Conservation (phyloP, 1,284 basidiomycete genomes). For the Amylostereum areolatum region DNA sequence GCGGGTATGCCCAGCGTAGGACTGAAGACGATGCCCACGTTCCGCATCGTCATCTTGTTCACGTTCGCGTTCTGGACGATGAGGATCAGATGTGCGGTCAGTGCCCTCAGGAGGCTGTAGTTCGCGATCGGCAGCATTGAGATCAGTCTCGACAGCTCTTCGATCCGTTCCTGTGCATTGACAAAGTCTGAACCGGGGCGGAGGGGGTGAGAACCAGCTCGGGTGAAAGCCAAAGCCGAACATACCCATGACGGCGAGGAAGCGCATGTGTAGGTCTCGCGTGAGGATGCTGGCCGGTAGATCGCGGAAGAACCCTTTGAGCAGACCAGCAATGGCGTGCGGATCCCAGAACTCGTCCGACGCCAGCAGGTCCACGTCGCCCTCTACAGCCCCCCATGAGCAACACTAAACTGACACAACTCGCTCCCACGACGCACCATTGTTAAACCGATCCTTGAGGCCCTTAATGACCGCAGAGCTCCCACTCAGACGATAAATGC, state of each 20-base stretch:
- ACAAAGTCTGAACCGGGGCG: conserved; percentile 61
- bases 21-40: conserved; percentile 97
- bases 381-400: conserved; percentile 48
- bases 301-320: conserved; percentile 89
- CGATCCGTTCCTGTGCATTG: conserved; percentile 82
- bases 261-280: conserved; percentile 82
- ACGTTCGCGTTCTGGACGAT: conserved; percentile 86
- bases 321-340: conserved; percentile 88
- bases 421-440: conserved; percentile 37
- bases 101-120: conserved; percentile 88
- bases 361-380: conserved; percentile 82
- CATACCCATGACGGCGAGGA: conserved; percentile 88
- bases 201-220: conserved; percentile 7
- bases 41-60: conserved; percentile 99
- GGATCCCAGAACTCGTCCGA: conserved; percentile 92
- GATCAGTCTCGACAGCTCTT: conserved; percentile 82
- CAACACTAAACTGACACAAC: not conserved
- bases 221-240: conserved; percentile 14
- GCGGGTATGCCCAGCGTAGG: conserved; percentile 94
- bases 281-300: conserved; percentile 88
- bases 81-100: conserved; percentile 93
- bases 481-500: conserved; percentile 93
- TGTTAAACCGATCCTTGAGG: conserved; percentile 90
- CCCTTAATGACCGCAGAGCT: conserved; percentile 92
- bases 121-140: conserved; percentile 86